Evolutionary conservation across 345 rosid genomes (phyloP), one percentile per base, ranked within the genome.

Genomic region (Schrenkiella parvula): DNA sequence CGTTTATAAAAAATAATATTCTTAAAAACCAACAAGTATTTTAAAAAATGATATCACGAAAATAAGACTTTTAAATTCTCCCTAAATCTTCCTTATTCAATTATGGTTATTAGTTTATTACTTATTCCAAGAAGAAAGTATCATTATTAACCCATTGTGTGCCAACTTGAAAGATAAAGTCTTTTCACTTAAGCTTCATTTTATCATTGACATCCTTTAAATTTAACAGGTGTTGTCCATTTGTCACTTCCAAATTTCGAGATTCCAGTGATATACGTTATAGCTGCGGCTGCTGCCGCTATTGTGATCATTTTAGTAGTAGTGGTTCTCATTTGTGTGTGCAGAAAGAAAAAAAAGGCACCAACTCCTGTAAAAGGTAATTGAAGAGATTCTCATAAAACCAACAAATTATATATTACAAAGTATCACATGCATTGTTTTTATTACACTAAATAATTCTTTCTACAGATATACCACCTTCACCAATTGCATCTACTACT

Each of bases 171-270:
- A 34, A 12, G 2, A 11, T 35, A 11, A 0, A 11, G 4, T 35
- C 11, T 12, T 12, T 35, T 57, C 8, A 37, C 3, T 19, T 21
- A 34, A 34, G 3, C 0, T 9, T 34, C 12, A 9, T 34, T 9
- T 8, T 8, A 59, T 19, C 48, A 39, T 38, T 38, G 1, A 38
- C 14, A 14, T 62, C 17, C 28, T 42, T 28, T 26, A 42, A 4
- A 10, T 9, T 31, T 12, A 32, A 31, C 44, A 79, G 79, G 75
- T 19, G 56, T 73, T 47, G 59, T 75, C 22, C 57, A 62, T 41
- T 41, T 41, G 18, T 5, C 5, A 5, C 68, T 78, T 17, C 21
- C 65, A 23, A 5, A 22, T 22, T 0, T 42, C 54, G 39, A 29
- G 4, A 2, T 64, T 39, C 73, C 72, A 31, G 41, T 72, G 17